Conservation (phyloP, 371 early-diverging fungal genomes). For the Syncephalastrum racemosum region DNA sequence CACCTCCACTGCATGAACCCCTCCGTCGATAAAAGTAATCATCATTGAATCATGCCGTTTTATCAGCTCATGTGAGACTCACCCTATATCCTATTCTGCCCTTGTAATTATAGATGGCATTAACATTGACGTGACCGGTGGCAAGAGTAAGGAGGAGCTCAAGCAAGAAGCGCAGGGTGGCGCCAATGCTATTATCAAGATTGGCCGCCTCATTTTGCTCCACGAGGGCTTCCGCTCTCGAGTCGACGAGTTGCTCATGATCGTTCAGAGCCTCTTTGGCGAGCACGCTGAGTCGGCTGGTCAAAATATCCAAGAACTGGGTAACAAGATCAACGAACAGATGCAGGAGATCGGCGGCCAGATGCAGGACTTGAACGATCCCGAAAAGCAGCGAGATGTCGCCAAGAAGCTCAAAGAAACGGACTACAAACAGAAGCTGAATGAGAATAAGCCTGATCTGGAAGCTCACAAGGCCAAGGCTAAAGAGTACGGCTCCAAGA, state of each 20-base stretch:
- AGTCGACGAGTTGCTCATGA: slow-evolving; percentile 44
- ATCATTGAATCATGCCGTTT: too few relatives aligned
- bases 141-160: slow-evolving; percentile 3
- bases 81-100: too few relatives aligned
- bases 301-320: slow-evolving; percentile 24
- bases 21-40: slow-evolving; percentile 25
- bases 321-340: slow-evolving; percentile 16
- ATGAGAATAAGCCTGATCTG: slow-evolving; percentile 5
- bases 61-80: too few relatives aligned
- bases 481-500: slow-evolving; percentile 7
- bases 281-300: slow-evolving; percentile 36
- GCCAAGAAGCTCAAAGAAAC: slow-evolving; percentile 15
- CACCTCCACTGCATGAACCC: slow-evolving; percentile 36
- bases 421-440: slow-evolving; percentile 3
- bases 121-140: slow-evolving; percentile 7
- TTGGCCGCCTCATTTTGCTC: slow-evolving; percentile 48
- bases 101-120: too few relatives aligned
- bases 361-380: slow-evolving; percentile 16
- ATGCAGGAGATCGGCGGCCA: slow-evolving; percentile 7
- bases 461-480: slow-evolving; percentile 7
- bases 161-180: slow-evolving; percentile 31
- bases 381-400: slow-evolving; percentile 6
- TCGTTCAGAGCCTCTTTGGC: slow-evolving; percentile 51
- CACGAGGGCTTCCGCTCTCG: slow-evolving; percentile 55
- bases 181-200: slow-evolving; percentile 35